Percentiles rank a stretch among this genome's conserved stretches.
These are phyloP conservation scores for Sesbania bispinosa DNA, from an alignment of 306 rosid genomes.

Conservation along the genomic window DNA sequence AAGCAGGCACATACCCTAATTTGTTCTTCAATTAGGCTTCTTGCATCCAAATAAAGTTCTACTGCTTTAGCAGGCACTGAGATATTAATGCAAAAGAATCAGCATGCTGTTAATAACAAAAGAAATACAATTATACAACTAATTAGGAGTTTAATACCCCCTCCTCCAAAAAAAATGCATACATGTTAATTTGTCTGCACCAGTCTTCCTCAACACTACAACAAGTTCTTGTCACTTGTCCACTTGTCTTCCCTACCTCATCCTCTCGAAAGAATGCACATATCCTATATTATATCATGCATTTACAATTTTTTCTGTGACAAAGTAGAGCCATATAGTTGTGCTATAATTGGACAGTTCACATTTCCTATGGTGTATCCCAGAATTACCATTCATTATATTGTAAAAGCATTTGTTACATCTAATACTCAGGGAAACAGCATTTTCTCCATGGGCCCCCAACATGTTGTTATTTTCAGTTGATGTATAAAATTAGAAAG, in stretches of 20 bases:
- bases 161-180: not conserved
- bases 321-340: not conserved
- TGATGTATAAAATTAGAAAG: not conserved
- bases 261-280: not conserved
- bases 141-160: not conserved
- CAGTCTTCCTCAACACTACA: not conserved
- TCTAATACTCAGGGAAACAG: not conserved
- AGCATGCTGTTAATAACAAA: slow-evolving; percentile 10
- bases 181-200: not conserved
- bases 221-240: not conserved
- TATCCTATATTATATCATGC: not conserved
- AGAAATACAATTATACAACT: not conserved
- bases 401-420: not conserved
- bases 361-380: not conserved
- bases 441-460: not conserved
- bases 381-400: not conserved
- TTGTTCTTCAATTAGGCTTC: slow-evolving; percentile 82
- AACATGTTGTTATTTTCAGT: not conserved
- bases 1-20: slow-evolving; percentile 47
- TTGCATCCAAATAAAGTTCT: slow-evolving; percentile 73
- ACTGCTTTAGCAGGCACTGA: slow-evolving; percentile 84
- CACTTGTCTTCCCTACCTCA: not conserved
- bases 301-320: not conserved
- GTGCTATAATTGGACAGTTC: not conserved
- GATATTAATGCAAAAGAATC: slow-evolving; percentile 27